A percentile compares a stretch with the other conserved stretches of the same genome.
Conservation (phyloP, 805 yeast species). For the Yamadazyma olivae region DNA sequence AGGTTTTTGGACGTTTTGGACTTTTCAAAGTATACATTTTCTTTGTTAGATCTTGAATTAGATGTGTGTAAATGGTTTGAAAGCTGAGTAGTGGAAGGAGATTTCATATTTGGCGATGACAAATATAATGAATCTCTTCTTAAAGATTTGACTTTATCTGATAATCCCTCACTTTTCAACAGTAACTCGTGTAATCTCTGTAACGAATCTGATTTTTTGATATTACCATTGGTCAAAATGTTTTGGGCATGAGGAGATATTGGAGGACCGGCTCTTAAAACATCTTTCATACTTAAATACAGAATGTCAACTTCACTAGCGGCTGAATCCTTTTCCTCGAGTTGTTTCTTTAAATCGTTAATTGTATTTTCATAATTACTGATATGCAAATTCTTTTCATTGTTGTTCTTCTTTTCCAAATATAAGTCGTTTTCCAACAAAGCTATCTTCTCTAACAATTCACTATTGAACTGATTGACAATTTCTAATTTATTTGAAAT, state of each 20-base stretch:
- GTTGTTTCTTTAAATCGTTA: slow-evolving; percentile 14
- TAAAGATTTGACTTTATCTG: slow-evolving; percentile 9
- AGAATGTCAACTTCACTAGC: slow-evolving; percentile 15
- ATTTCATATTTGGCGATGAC: slow-evolving; percentile 13
- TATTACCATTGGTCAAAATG: not conserved
- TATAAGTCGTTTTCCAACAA: slow-evolving; percentile 40
- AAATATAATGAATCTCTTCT: slow-evolving; percentile 10
- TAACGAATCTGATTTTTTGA: slow-evolving; percentile 27
- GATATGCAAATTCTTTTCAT: slow-evolving; percentile 24
- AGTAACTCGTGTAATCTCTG: slow-evolving; percentile 29
- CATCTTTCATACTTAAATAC: slow-evolving; percentile 24
- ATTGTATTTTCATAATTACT: slow-evolving; percentile 31
- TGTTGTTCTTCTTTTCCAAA: slow-evolving; percentile 19
- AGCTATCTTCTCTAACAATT: slow-evolving; percentile 40
- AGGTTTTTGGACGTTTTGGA: slow-evolving; percentile 2
- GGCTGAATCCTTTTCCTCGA: slow-evolving; percentile 3
- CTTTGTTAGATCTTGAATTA: slow-evolving; percentile 1
- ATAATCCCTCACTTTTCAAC: slow-evolving; percentile 12
- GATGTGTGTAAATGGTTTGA: slow-evolving; percentile 8
- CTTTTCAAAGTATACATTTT: slow-evolving; percentile 1
- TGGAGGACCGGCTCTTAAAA: slow-evolving; percentile 26
- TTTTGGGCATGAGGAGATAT: slow-evolving; percentile 1
- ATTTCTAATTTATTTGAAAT: slow-evolving; percentile 28
- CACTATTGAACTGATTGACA: slow-evolving; percentile 38
- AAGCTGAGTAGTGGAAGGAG: slow-evolving; percentile 20